phyloP scores from a whole-genome alignment of 768 basidiomycete genomes.

The Tulasnella sp. region DNA sequence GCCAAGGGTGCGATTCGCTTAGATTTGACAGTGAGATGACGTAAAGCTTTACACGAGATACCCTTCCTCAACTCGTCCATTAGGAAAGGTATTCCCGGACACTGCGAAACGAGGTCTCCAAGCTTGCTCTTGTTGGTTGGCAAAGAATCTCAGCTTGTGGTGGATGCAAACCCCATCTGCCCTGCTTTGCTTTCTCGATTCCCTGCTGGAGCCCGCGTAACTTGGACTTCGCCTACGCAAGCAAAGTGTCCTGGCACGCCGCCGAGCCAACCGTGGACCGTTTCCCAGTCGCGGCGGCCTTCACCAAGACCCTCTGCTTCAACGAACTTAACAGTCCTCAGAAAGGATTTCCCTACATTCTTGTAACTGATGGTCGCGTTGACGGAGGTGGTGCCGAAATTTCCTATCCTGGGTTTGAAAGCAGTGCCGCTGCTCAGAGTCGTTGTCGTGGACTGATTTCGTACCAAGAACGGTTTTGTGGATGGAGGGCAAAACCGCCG shows the following conservation, averaged over 20 bases:
- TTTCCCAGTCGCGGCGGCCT: slow-evolving; percentile 35
- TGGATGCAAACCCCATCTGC: slow-evolving; percentile 36
- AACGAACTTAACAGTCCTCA: slow-evolving; percentile 37
- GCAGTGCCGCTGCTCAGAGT: slow-evolving; percentile 38
- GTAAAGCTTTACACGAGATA: background rate
- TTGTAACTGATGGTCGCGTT: slow-evolving; percentile 38
- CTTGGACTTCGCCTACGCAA: slow-evolving; percentile 38
- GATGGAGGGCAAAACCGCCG: slow-evolving; percentile 32
- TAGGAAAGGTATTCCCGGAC: background rate
- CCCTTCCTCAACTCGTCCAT: background rate
- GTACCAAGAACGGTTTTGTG: slow-evolving; percentile 32
- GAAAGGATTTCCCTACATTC: slow-evolving; percentile 40
- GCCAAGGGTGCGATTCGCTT: background rate
- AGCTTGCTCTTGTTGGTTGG: background rate
- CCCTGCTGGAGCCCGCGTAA: slow-evolving; percentile 36
- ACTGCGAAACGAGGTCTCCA: background rate
- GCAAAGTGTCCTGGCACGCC: slow-evolving; percentile 40
- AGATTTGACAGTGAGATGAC: background rate
- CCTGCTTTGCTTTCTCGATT: slow-evolving; percentile 34
- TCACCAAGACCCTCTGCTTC: slow-evolving; percentile 41
- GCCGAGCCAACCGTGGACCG: slow-evolving; percentile 38
- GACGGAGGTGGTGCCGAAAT: slow-evolving; percentile 32
- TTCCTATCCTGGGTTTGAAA: slow-evolving; percentile 35
- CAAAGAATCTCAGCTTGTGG: slow-evolving; percentile 30
- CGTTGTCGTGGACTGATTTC: slow-evolving; percentile 32